Evolutionary conservation across 805 yeast genomes (phyloP).

Genomic region (Lipomyces chichibuensis): DNA sequence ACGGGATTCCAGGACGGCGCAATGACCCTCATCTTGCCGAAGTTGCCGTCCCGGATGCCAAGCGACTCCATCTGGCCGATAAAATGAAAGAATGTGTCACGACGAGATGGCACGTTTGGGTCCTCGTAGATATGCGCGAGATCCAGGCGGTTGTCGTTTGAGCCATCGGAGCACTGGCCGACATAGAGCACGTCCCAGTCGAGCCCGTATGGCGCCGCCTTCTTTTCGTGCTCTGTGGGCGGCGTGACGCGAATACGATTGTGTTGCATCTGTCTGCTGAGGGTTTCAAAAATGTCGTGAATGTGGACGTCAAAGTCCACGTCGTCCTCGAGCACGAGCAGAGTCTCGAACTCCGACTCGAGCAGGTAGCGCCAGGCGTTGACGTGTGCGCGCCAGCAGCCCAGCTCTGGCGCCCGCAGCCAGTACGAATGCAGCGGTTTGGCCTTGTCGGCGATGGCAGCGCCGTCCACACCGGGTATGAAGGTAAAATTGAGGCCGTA

Average conservation of each 20-base stretch:
- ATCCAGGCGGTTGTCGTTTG: constrained; percentile 18
- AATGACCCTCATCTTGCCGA: constrained; percentile 11
- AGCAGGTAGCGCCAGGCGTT: constrained; percentile 26
- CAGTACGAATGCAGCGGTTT: constrained; percentile 16
- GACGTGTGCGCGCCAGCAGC: constrained; percentile 31
- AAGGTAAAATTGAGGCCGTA: constrained; percentile 17
- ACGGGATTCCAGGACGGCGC: constrained; percentile 26
- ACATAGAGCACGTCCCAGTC: constrained; percentile 28
- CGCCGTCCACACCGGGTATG: constrained; percentile 23
- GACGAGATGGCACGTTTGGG: constrained; percentile 16
- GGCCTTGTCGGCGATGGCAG: constrained; percentile 16
- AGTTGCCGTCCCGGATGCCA: constrained; percentile 7
- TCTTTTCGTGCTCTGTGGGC: constrained; percentile 15
- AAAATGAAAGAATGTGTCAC: constrained; percentile 4
- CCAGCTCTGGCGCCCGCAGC: constrained; percentile 20
- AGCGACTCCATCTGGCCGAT: constrained; percentile 10
- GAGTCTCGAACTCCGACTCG: constrained; percentile 20
- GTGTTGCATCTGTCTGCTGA: constrained; percentile 25
- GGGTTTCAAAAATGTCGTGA: constrained; percentile 19
- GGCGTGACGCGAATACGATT: constrained; percentile 23
- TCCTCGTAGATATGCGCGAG: constrained; percentile 24
- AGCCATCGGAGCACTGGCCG: constrained; percentile 26
- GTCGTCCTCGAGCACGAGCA: constrained; percentile 27
- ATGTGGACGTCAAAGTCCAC: constrained; percentile 27
- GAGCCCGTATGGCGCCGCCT: constrained; percentile 24